Evolutionary conservation across 257 asterid genomes (phyloP).

Genomic region (Phtheirospermum japonicum): DNA sequence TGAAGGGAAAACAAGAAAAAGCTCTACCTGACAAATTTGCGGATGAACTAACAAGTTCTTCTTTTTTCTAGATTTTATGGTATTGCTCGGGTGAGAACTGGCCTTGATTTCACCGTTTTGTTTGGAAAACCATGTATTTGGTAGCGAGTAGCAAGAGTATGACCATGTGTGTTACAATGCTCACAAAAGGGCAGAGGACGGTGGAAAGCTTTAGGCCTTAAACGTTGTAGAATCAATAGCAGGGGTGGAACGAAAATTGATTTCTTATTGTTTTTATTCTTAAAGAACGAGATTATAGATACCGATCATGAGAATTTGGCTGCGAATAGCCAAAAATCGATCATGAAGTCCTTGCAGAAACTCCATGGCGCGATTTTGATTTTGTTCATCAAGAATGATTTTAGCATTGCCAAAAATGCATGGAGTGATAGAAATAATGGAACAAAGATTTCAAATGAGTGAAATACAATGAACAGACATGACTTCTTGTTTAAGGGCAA

Average conservation of each 20-base stretch:
- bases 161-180: background rate
- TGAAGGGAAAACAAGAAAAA: background rate
- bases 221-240: background rate
- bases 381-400: background rate
- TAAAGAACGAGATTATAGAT: conserved; percentile 5
- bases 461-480: too few species aligned
- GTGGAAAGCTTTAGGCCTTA: background rate
- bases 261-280: conserved; percentile 6
- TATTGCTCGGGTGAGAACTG: background rate
- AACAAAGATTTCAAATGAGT: too few species aligned
- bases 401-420: background rate
- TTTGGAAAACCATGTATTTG: background rate
- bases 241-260: background rate
- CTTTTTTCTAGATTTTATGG: background rate
- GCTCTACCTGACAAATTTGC: background rate
- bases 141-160: conserved; percentile 9
- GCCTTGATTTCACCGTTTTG: background rate
- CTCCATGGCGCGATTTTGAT: conserved; percentile 6
- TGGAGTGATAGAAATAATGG: background rate
- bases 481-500: too few species aligned
- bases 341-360: conserved; percentile 11
- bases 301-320: conserved; percentile 5
- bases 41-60: background rate
- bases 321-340: background rate
- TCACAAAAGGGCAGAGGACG: background rate